A percentile compares a stretch with the other conserved stretches of the same genome.
Conservation (phyloP, 1,284 basidiomycete genomes). For the Ceratobasidium sp. region DNA sequence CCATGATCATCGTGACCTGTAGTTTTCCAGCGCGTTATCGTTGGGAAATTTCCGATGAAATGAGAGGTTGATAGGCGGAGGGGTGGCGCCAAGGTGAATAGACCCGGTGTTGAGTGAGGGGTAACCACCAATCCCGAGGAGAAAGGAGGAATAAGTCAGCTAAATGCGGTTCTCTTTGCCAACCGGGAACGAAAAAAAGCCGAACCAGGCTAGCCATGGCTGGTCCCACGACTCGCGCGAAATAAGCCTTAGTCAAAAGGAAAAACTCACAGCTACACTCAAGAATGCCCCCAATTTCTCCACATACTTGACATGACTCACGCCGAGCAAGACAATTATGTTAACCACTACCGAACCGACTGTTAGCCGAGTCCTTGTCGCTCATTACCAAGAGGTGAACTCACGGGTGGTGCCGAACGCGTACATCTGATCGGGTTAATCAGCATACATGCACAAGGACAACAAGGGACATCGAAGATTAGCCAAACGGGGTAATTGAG, state of each 20-base stretch:
- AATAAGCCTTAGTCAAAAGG: not conserved
- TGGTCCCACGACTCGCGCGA: too few species aligned
- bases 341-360: slow-evolving; percentile 15
- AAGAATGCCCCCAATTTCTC: slow-evolving; percentile 40
- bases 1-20: slow-evolving; percentile 42
- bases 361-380: slow-evolving; percentile 5
- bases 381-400: not conserved
- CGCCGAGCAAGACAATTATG: slow-evolving; percentile 23
- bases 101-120: not conserved
- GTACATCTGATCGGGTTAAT: slow-evolving; percentile 37
- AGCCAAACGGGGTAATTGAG: slow-evolving; percentile 23
- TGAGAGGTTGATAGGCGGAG: too few species aligned
- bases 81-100: not conserved
- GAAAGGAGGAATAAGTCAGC: slow-evolving; percentile 17
- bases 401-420: slow-evolving; percentile 37
- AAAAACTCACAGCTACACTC: slow-evolving; percentile 39
- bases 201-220: not conserved
- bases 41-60: not conserved
- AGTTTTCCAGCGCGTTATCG: not conserved
- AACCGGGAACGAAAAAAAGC: not conserved
- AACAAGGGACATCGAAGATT: not conserved
- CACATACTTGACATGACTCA: slow-evolving; percentile 38
- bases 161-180: not conserved
- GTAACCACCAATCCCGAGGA: not conserved
- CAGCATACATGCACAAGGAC: slow-evolving; percentile 8